phyloP scores from a whole-genome alignment of 2,329 filamentous ascomycete genomes.

The Arthrinium phaeospermum region DNA sequence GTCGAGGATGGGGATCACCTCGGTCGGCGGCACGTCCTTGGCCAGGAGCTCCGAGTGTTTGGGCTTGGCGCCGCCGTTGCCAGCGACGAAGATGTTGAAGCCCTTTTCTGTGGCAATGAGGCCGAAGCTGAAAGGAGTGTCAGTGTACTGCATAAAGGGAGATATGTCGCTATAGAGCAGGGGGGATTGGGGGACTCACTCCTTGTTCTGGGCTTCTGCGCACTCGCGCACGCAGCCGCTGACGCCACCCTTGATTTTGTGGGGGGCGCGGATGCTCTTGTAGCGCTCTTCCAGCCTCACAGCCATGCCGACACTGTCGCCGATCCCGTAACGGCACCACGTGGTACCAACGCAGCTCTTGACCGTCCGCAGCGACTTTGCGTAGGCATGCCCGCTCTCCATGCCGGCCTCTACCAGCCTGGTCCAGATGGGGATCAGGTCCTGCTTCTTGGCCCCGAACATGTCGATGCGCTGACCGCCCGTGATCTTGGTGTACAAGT shows the following conservation, averaged over 20 bases:
- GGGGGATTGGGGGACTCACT: constrained; percentile 55
- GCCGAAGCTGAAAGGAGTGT: constrained; percentile 66
- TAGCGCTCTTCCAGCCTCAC: constrained; percentile 87
- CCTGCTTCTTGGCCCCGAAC: constrained; percentile 89
- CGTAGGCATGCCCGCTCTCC: constrained; percentile 91
- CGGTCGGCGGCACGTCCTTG: constrained; percentile 82
- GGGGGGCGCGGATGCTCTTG: constrained; percentile 86
- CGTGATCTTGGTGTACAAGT: constrained; percentile 89
- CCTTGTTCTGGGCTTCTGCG: constrained; percentile 90
- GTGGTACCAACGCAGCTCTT: constrained; percentile 92
- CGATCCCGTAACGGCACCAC: constrained; percentile 89
- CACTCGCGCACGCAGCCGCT: constrained; percentile 93
- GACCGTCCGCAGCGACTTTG: constrained; percentile 85
- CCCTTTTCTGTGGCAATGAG: constrained; percentile 92
- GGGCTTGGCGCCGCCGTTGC: constrained; percentile 88
- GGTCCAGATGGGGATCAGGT: constrained; percentile 82
- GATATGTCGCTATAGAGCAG: not conserved
- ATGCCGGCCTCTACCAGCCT: constrained; percentile 82
- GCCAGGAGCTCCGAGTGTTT: constrained; percentile 82
- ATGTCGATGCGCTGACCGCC: constrained; percentile 91
- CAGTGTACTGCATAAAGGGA: not conserved
- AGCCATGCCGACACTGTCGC: constrained; percentile 90
- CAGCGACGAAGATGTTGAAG: constrained; percentile 90
- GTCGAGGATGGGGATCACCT: constrained; percentile 84
- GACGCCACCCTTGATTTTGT: constrained; percentile 91